phyloP scores from a whole-genome alignment of 352 stramenopile species.

The Pythium apleroticum region DNA sequence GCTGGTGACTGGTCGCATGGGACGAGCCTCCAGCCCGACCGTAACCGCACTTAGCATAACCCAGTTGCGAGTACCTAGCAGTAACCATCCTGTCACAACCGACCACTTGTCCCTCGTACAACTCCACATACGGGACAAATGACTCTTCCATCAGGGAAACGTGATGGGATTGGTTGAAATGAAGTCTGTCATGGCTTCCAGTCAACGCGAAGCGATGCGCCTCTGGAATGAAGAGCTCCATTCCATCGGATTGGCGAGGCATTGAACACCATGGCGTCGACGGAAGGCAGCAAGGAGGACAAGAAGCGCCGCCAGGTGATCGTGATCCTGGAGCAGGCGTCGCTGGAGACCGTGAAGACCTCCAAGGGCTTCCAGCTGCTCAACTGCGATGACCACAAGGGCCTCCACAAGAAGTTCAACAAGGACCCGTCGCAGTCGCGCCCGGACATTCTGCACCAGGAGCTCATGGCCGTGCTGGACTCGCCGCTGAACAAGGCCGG shows the following conservation, averaged over 20 bases:
- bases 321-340: slow-evolving; percentile 97
- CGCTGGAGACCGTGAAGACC: slow-evolving; percentile 99
- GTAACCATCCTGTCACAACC: neutral
- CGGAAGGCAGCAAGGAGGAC: slow-evolving; percentile 41
- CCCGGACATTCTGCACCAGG: slow-evolving; percentile 99
- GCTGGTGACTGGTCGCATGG: slow-evolving; percentile 4
- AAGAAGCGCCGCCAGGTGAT: slow-evolving; percentile 92
- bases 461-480: slow-evolving; percentile 98
- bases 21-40: neutral
- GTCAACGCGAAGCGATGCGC: slow-evolving; percentile 20
- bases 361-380: slow-evolving; percentile 99
- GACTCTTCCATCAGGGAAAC: slow-evolving; percentile 6
- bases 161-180: slow-evolving; percentile 20
- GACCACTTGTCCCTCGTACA: neutral
- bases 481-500: slow-evolving; percentile 99
- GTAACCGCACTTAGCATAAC: slow-evolving; percentile 1
- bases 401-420: slow-evolving; percentile 94
- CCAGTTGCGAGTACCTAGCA: too few species aligned
- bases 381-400: slow-evolving; percentile 99
- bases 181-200: slow-evolving; percentile 18
- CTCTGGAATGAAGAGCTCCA: neutral
- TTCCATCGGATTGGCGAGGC: slow-evolving; percentile 1
- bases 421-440: slow-evolving; percentile 96
- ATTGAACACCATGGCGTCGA: slow-evolving; percentile 14
- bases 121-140: neutral